Conservation (phyloP, 1,284 basidiomycete species). For the Moesziomyces sp. region DNA sequence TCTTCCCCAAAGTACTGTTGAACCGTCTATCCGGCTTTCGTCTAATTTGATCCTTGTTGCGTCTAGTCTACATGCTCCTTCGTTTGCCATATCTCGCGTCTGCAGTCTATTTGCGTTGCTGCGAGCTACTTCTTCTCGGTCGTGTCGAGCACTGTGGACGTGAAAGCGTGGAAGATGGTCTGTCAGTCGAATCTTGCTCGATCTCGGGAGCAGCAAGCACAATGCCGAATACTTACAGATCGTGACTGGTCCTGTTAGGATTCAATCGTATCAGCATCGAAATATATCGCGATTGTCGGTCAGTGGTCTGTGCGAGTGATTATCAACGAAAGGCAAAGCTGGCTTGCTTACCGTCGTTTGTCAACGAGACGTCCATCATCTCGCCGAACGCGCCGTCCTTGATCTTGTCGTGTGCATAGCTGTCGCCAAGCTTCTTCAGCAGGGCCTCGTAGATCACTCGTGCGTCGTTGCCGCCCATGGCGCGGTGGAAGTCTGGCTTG, state of each 20-base stretch:
- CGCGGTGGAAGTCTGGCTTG: constrained; percentile 64
- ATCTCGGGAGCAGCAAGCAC: neutral
- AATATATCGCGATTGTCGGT: neutral
- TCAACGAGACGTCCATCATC: constrained; percentile 65
- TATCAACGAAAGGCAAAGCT: neutral
- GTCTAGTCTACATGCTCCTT: too few species aligned
- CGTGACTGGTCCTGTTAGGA: constrained; percentile 41
- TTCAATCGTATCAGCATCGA: neutral
- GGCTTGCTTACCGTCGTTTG: constrained; percentile 56
- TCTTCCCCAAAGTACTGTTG: too few species aligned
- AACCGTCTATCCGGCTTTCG: too few species aligned
- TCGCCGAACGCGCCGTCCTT: constrained; percentile 64
- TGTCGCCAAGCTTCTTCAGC: constrained; percentile 44
- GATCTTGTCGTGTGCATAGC: constrained; percentile 48
- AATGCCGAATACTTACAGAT: constrained; percentile 31
- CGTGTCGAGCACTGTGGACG: constrained; percentile 48
- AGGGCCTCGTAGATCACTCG: constrained; percentile 55
- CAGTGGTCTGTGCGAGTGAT: neutral
- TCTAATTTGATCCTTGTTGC: too few species aligned
- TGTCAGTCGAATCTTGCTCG: neutral
- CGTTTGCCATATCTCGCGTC: too few species aligned
- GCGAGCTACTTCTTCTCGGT: constrained; percentile 48
- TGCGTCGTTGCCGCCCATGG: constrained; percentile 55
- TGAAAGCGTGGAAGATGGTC: too few species aligned
- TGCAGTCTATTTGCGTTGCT: too few species aligned